Percentiles rank a stretch among this genome's conserved stretches.
Conservation (phyloP, 768 basidiomycete species). For the Calocybe indica region DNA sequence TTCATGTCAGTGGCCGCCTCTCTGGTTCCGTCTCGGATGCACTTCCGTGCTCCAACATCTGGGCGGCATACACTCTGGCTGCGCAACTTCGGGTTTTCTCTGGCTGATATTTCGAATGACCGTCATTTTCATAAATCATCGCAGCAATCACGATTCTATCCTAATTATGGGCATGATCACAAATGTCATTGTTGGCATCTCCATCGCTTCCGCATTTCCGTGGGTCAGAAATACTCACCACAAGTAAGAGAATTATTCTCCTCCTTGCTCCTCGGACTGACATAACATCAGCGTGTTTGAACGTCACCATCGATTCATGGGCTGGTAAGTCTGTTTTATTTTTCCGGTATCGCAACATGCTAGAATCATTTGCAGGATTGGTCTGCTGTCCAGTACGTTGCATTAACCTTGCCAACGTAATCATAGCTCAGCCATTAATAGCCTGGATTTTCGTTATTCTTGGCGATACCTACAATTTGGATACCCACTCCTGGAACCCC, state of each 20-base stretch:
- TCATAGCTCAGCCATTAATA: slow-evolving; percentile 10
- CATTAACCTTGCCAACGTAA: background rate
- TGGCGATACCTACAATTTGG: slow-evolving; percentile 56
- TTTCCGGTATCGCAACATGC: slow-evolving; percentile 2
- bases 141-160: slow-evolving; percentile 46
- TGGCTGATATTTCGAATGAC: slow-evolving; percentile 67
- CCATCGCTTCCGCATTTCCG: slow-evolving; percentile 64
- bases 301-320: slow-evolving; percentile 76
- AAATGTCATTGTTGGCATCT: slow-evolving; percentile 50
- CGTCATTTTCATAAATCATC: slow-evolving; percentile 44
- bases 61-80: slow-evolving; percentile 82
- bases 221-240: slow-evolving; percentile 80
- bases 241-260: slow-evolving; percentile 43
- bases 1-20: slow-evolving; percentile 35
- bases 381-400: slow-evolving; percentile 45
- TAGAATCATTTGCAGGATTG: slow-evolving; percentile 27
- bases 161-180: slow-evolving; percentile 60
- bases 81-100: slow-evolving; percentile 65
- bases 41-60: slow-evolving; percentile 74
- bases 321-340: slow-evolving; percentile 46
- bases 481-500: slow-evolving; percentile 54
- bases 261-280: background rate
- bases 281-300: slow-evolving; percentile 57
- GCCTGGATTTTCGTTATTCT: slow-evolving; percentile 69
- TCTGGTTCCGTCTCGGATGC: slow-evolving; percentile 57